These are phyloP conservation scores for Ceratocystis lukuohia DNA, from an alignment of 2,329 filamentous ascomycete genomes.

Conservation along the genomic window DNA sequence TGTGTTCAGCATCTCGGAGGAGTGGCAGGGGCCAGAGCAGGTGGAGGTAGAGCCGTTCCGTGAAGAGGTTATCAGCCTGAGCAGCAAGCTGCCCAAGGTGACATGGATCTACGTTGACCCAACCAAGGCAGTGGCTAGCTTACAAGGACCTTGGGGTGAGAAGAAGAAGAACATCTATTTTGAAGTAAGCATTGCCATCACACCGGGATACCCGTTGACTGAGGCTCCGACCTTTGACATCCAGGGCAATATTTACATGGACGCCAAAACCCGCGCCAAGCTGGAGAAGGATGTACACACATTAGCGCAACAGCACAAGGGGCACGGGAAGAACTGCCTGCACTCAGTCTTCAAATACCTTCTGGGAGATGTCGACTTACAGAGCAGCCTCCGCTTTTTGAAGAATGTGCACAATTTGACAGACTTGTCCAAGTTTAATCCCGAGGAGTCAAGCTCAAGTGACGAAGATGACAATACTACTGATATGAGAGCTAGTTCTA, in stretches of 20 bases:
- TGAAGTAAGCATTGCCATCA: conserved; percentile 48
- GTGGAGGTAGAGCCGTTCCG: conserved; percentile 48
- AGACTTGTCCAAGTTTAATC: conserved; percentile 45
- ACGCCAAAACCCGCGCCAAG: conserved; percentile 39
- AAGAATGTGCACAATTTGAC: conserved; percentile 39
- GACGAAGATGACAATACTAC: conserved; percentile 60
- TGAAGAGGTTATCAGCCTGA: conserved; percentile 51
- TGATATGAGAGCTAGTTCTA: conserved; percentile 39
- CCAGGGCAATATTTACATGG: conserved; percentile 50
- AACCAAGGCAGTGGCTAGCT: conserved; percentile 10
- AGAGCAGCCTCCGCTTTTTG: conserved; percentile 47
- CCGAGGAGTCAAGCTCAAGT: conserved; percentile 67
- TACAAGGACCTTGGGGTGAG: conserved; percentile 45
- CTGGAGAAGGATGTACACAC: conserved; percentile 26
- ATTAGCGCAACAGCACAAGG: conserved; percentile 41
- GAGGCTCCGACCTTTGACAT: conserved; percentile 46
- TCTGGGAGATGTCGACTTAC: conserved; percentile 48
- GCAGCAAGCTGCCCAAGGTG: conserved; percentile 48
- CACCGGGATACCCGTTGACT: conserved; percentile 43
- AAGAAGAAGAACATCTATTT: conserved; percentile 45
- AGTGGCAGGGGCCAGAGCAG: conserved; percentile 30
- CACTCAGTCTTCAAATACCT: conserved; percentile 50
- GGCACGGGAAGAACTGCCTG: conserved; percentile 47
- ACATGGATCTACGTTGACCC: conserved; percentile 43
- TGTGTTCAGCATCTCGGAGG: conserved; percentile 35